Percentiles rank a stretch among this genome's conserved stretches.
Conservation (phyloP, 495 filamentous ascomycete genomes). For the Oidiodendron maius region DNA sequence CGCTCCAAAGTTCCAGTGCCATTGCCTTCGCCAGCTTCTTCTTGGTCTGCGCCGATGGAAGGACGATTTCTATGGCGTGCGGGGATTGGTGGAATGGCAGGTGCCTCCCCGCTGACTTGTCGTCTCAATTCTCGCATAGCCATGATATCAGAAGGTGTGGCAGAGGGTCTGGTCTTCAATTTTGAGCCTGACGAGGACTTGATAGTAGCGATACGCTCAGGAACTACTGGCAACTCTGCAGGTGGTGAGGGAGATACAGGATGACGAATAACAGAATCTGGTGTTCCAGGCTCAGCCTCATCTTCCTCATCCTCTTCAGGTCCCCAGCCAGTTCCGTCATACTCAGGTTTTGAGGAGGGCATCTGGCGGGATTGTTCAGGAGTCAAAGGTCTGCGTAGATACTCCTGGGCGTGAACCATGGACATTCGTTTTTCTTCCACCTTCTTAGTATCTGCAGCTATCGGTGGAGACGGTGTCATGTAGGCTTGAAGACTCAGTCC, state of each 20-base stretch:
- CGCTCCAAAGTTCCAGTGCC: conserved; percentile 38
- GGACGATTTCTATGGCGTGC: conserved; percentile 47
- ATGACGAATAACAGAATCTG: conserved; percentile 90
- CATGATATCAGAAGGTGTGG: conserved; percentile 76
- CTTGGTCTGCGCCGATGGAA: conserved; percentile 31
- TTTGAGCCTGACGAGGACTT: conserved; percentile 75
- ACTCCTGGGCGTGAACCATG: conserved; percentile 45
- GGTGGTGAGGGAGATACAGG: conserved; percentile 41
- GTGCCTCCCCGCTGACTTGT: conserved; percentile 66
- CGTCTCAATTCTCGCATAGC: conserved; percentile 84
- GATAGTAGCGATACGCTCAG: conserved; percentile 84
- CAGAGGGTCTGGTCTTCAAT: conserved; percentile 84
- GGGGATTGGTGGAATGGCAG: conserved; percentile 52
- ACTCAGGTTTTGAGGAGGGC: conserved; percentile 36
- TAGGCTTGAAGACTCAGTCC: conserved; percentile 44
- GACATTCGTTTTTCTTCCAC: conserved; percentile 27
- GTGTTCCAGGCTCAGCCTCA: conserved; percentile 68
- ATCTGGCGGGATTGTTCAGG: conserved; percentile 44
- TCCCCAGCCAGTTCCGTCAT: conserved; percentile 50
- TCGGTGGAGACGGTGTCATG: conserved; percentile 47
- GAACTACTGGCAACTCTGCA: conserved; percentile 55
- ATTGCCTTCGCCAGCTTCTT: conserved; percentile 27
- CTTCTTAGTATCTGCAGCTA: conserved; percentile 19
- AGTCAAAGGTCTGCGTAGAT: conserved; percentile 49
- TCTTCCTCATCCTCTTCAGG: conserved; percentile 43